phyloP scores from a whole-genome alignment of 108 stramenopile species.

The Schizochytrium sp. region DNA sequence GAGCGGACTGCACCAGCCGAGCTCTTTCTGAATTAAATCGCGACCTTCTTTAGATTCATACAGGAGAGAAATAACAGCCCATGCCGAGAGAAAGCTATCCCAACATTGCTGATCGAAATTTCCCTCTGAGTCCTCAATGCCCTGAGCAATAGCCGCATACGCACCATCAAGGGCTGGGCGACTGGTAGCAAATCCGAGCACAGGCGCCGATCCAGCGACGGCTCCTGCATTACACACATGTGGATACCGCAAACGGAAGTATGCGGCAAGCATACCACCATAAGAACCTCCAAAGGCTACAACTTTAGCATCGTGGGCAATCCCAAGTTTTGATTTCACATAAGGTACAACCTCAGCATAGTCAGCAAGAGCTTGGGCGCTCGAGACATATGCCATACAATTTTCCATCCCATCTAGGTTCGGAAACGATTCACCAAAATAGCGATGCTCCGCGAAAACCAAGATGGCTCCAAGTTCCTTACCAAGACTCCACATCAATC shows the following conservation, averaged over 20 bases:
- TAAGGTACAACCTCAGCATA: constrained; percentile 80
- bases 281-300: constrained; percentile 90
- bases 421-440: constrained; percentile 79
- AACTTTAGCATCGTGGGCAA: constrained; percentile 69
- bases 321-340: constrained; percentile 65
- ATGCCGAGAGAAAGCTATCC: constrained; percentile 38
- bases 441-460: constrained; percentile 90
- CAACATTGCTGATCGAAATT: not conserved
- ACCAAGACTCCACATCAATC: constrained; percentile 90
- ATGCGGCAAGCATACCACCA: constrained; percentile 90
- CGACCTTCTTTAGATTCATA: not conserved
- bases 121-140: constrained; percentile 38
- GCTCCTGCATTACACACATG: constrained; percentile 79
- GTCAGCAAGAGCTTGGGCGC: constrained; percentile 83
- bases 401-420: not conserved
- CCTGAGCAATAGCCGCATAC: constrained; percentile 32
- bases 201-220: constrained; percentile 84
- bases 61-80: constrained; percentile 2
- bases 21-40: constrained; percentile 37
- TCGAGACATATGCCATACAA: constrained; percentile 58
- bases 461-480: constrained; percentile 78
- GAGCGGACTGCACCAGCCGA: constrained; percentile 76
- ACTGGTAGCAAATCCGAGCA: constrained; percentile 69
- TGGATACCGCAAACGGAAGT: constrained; percentile 90
- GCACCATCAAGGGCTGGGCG: constrained; percentile 50